Evolutionary conservation across 495 filamentous ascomycete species (phyloP).

Genomic region (Penicillium subrubescens): DNA sequence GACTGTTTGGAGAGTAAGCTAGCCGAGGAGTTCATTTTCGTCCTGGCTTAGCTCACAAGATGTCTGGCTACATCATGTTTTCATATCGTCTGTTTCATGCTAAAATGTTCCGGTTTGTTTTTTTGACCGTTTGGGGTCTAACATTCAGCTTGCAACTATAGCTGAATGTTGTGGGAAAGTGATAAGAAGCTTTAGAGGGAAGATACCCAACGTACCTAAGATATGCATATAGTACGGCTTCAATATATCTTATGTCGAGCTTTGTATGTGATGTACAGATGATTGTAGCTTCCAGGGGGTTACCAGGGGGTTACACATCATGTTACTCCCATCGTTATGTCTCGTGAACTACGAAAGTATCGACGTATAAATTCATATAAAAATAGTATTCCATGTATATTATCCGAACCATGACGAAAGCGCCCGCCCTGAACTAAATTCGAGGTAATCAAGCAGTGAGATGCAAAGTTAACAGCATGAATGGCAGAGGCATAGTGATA

Average conservation of each 20-base stretch:
- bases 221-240: constrained; percentile 21
- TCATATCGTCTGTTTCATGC: constrained; percentile 11
- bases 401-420: constrained; percentile 1
- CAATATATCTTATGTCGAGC: not conserved
- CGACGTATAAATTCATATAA: not conserved
- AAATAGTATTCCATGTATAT: constrained; percentile 9
- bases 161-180: constrained; percentile 4
- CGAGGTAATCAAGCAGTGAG: constrained; percentile 12
- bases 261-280: too few relatives aligned
- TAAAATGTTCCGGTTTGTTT: constrained; percentile 13
- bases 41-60: constrained; percentile 10
- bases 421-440: not conserved
- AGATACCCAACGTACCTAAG: constrained; percentile 31
- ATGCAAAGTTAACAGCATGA: not conserved
- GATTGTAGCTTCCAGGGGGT: too few relatives aligned
- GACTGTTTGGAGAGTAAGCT: constrained; percentile 85
- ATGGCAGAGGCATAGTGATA: constrained; percentile 6
- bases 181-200: constrained; percentile 24
- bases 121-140: constrained; percentile 4
- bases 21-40: not conserved
- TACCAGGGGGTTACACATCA: too few relatives aligned
- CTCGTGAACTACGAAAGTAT: not conserved
- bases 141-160: constrained; percentile 5
- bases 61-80: constrained; percentile 13
- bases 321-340: too few relatives aligned